These are phyloP conservation scores for Kodamaea plutei DNA, from an alignment of 1,139 yeast genomes.

Conservation along the genomic window DNA sequence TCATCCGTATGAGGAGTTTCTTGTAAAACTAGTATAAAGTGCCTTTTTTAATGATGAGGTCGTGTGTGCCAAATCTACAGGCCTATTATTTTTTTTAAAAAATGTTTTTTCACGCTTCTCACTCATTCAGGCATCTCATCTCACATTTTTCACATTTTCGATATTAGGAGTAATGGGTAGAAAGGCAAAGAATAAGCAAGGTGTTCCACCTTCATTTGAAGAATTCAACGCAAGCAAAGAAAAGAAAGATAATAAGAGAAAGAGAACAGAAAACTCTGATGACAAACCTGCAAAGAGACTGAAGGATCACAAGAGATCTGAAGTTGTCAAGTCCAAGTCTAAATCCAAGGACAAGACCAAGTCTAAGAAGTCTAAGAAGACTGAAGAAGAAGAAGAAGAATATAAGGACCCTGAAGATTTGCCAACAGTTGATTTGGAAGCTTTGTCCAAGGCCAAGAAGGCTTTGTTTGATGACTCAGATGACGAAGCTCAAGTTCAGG, in stretches of 20 bases:
- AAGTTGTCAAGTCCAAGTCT: neutral
- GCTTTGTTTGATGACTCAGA: conserved; percentile 74
- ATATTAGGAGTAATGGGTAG: conserved; percentile 63
- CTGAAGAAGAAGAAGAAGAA: conserved; percentile 24
- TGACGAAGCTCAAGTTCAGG: conserved; percentile 47
- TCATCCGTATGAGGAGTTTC: neutral
- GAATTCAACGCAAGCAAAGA: conserved; percentile 65
- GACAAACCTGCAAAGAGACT: conserved; percentile 14
- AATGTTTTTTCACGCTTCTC: conserved; percentile 3
- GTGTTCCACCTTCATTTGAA: conserved; percentile 81
- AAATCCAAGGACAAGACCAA: conserved; percentile 15
- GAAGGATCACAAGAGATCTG: conserved; percentile 19
- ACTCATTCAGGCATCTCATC: conserved; percentile 9
- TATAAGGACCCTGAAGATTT: conserved; percentile 44
- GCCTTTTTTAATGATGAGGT: conserved; percentile 7
- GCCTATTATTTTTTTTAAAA: conserved; percentile 3
- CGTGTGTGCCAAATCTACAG: conserved; percentile 6
- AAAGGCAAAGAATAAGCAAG: conserved; percentile 87
- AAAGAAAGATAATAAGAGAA: conserved; percentile 17
- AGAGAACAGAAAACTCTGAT: conserved; percentile 11
- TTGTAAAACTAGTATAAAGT: too few species aligned
- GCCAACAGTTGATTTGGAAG: conserved; percentile 64
- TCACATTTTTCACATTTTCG: conserved; percentile 1
- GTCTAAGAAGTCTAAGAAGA: conserved; percentile 14
- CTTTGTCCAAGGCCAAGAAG: conserved; percentile 62